Conservation (phyloP, 139 green algal genomes). For the Pleodorina starrii region DNA sequence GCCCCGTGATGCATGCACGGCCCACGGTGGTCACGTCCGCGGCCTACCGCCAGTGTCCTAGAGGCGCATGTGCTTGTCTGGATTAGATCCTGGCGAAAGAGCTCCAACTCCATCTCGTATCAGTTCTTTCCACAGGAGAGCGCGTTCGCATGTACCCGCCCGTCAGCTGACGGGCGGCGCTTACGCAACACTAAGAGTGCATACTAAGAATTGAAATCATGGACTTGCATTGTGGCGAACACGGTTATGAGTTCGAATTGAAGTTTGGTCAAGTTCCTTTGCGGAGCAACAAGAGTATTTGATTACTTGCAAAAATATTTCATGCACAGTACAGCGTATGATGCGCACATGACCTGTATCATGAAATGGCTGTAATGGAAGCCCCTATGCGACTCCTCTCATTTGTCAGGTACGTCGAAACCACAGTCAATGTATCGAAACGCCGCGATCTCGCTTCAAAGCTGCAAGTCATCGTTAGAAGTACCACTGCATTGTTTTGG, state of each 20-base stretch:
- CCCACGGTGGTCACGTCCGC: background rate
- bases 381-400: too few species aligned
- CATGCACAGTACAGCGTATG: too few species aligned
- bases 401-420: too few species aligned
- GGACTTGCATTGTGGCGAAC: background rate
- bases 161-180: conserved; percentile 15
- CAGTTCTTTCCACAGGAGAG: background rate
- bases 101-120: conserved; percentile 70
- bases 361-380: too few species aligned
- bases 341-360: too few species aligned
- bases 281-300: too few species aligned
- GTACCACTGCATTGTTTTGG: too few species aligned
- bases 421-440: too few species aligned
- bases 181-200: background rate
- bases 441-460: too few species aligned
- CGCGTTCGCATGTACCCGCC: conserved; percentile 22
- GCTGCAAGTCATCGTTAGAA: too few species aligned
- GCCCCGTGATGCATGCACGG: conserved; percentile 11
- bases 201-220: background rate
- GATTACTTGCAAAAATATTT: too few species aligned
- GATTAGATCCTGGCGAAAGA: conserved; percentile 71
- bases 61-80: conserved; percentile 63
- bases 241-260: background rate
- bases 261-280: too few species aligned
- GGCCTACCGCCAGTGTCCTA: conserved; percentile 66